phyloP scores from a whole-genome alignment of 225 moss, liverwort and hornwort genomes.

The Antitrichia curtipendula region DNA sequence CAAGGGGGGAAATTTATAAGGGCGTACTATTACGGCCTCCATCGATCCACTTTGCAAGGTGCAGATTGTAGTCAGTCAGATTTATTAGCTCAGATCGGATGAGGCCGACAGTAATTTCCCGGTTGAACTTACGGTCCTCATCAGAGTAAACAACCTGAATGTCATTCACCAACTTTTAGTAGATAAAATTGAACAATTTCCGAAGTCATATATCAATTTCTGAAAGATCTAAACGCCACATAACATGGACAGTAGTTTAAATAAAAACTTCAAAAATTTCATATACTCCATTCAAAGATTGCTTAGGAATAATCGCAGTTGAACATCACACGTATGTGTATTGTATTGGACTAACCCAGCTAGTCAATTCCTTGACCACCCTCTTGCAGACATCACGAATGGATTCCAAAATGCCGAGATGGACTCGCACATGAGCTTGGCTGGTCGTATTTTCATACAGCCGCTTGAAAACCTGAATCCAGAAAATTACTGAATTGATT shows the following conservation, averaged over 20 bases:
- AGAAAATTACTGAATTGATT: not conserved
- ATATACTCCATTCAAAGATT: not conserved
- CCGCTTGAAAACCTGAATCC: conserved; percentile 69
- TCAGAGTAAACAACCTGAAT: conserved; percentile 89
- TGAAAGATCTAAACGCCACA: not conserved
- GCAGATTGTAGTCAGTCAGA: conserved; percentile 69
- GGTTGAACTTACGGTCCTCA: conserved; percentile 80
- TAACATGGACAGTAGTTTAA: not conserved
- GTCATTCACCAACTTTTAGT: not conserved
- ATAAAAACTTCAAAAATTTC: not conserved
- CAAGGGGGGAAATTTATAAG: not conserved
- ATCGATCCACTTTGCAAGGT: conserved; percentile 88
- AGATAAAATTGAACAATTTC: not conserved
- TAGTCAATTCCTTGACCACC: conserved; percentile 89
- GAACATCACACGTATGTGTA: not conserved
- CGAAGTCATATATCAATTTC: not conserved
- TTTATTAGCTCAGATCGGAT: conserved; percentile 83
- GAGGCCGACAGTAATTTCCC: conserved; percentile 76
- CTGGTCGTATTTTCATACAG: conserved; percentile 72
- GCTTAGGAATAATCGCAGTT: not conserved
- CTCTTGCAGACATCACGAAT: conserved; percentile 93
- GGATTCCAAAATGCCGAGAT: conserved; percentile 71
- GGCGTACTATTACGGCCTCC: conserved; percentile 84
- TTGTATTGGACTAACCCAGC: conserved; percentile 43
- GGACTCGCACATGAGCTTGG: conserved; percentile 58